Evolutionary conservation across 352 stramenopile species (phyloP).

Genomic region (Phytophthora pinifolia): DNA sequence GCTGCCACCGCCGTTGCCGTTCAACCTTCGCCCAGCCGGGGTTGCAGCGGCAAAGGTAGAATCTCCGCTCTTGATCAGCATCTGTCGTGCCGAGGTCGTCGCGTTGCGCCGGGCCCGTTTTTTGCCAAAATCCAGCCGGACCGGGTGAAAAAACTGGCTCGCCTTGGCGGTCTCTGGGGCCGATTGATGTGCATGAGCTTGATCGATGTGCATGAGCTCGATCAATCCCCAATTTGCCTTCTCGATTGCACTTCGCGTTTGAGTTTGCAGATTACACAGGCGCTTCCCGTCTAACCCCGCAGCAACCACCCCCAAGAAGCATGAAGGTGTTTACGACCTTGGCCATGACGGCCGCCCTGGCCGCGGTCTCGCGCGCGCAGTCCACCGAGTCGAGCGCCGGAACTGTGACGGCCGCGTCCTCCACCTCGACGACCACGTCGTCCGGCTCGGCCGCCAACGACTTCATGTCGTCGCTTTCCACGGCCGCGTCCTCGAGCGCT

Average conservation of each 20-base stretch:
- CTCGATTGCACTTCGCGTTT: slow-evolving; percentile 23
- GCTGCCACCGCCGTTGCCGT: background rate
- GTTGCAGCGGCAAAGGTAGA: slow-evolving; percentile 6
- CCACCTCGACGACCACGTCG: slow-evolving; percentile 20
- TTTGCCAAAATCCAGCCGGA: slow-evolving; percentile 24
- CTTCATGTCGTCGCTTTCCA: slow-evolving; percentile 41
- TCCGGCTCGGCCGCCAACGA: slow-evolving; percentile 31
- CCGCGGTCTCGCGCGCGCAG: slow-evolving; percentile 15
- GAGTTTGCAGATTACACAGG: slow-evolving; percentile 35
- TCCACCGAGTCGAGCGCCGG: slow-evolving; percentile 32
- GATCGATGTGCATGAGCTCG: slow-evolving; percentile 6
- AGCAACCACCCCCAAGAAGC: background rate
- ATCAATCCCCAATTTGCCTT: slow-evolving; percentile 45
- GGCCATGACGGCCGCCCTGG: slow-evolving; percentile 27
- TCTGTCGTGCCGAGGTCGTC: slow-evolving; percentile 12
- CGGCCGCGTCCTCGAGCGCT: slow-evolving; percentile 17
- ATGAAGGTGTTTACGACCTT: slow-evolving; percentile 40
- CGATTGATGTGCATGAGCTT: slow-evolving; percentile 18
- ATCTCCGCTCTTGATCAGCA: slow-evolving; percentile 4
- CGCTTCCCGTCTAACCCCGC: background rate
- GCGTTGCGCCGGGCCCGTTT: background rate
- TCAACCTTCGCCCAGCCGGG: background rate
- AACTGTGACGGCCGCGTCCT: slow-evolving; percentile 29
- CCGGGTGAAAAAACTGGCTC: slow-evolving; percentile 27
- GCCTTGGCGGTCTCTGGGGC: background rate